Percentiles rank a stretch among this genome's conserved stretches.
Evolutionary conservation across 2,329 filamentous ascomycete genomes (phyloP).

Genomic region (Mycocentrospora acerina): DNA sequence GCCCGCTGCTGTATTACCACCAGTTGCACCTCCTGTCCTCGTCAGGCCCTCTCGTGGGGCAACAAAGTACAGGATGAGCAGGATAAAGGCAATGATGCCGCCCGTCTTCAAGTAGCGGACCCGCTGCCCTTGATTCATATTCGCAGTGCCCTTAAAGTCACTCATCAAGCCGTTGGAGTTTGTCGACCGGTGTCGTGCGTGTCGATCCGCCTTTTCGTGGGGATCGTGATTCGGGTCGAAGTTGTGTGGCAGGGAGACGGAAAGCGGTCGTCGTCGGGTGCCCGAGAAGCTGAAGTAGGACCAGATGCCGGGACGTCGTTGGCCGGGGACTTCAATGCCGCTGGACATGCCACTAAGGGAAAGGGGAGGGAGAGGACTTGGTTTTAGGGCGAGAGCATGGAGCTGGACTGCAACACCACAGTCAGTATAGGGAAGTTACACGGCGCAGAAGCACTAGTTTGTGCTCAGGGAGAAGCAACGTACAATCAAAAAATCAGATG

Average conservation of each 20-base stretch:
- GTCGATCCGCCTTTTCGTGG: constrained; percentile 51
- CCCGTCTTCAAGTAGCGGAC: constrained; percentile 63
- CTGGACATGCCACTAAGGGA: constrained; percentile 54
- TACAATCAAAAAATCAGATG: constrained; percentile 14
- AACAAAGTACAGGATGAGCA: constrained; percentile 61
- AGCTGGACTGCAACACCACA: constrained; percentile 14
- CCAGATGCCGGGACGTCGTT: constrained; percentile 53
- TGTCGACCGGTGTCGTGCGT: constrained; percentile 39
- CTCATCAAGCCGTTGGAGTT: constrained; percentile 45
- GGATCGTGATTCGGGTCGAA: constrained; percentile 41
- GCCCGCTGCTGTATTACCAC: constrained; percentile 51
- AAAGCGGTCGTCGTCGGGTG: constrained; percentile 52
- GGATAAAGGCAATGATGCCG: constrained; percentile 59
- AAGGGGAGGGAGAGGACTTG: constrained; percentile 20
- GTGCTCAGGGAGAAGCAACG: constrained; percentile 4
- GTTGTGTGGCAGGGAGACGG: constrained; percentile 52
- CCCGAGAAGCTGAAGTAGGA: constrained; percentile 54
- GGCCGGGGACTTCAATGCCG: constrained; percentile 49
- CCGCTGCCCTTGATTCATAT: constrained; percentile 64
- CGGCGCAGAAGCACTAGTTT: constrained; percentile 3
- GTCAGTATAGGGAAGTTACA: constrained; percentile 12
- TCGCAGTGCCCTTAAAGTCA: constrained; percentile 50
- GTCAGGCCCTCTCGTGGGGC: constrained; percentile 45
- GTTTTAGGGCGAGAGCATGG: constrained; percentile 22
- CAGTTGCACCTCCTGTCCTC: constrained; percentile 21